A percentile compares a stretch with the other conserved stretches of the same genome.
phyloP scores from a whole-genome alignment of 768 basidiomycete genomes.

The Naganishia onofrii region DNA sequence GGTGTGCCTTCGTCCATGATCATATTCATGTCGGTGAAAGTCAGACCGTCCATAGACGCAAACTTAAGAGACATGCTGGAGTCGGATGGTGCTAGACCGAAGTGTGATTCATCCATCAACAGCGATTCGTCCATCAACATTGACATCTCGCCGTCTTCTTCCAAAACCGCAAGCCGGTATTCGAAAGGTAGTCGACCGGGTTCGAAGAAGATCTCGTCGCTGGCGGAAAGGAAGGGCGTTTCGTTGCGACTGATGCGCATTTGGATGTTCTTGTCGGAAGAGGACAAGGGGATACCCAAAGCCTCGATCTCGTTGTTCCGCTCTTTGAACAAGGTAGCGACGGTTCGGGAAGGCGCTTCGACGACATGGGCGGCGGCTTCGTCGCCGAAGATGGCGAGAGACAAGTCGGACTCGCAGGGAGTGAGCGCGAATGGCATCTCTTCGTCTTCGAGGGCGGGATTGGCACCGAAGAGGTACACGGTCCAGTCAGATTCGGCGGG shows the following conservation, averaged over 20 bases:
- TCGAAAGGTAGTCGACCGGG: neutral
- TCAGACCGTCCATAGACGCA: too few species aligned
- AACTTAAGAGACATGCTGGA: too few species aligned
- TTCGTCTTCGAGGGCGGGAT: neutral
- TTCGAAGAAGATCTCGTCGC: conserved; percentile 14
- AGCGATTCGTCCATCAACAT: neutral
- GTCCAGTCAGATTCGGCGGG: neutral
- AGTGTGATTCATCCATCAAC: too few species aligned
- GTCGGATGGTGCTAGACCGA: too few species aligned
- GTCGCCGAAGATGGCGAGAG: neutral
- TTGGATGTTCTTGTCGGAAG: neutral
- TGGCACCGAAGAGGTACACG: neutral
- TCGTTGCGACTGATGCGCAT: neutral
- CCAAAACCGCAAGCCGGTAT: neutral
- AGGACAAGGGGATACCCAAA: neutral
- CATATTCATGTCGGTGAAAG: too few species aligned
- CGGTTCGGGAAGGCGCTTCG: too few species aligned
- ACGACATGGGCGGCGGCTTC: too few species aligned
- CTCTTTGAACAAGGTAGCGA: neutral
- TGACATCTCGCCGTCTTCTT: neutral
- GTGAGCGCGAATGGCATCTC: neutral
- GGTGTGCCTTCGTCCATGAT: too few species aligned
- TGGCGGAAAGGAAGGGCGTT: neutral
- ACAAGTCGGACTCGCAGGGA: neutral
- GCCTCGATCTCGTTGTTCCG: neutral